Evolutionary conservation across 164 flowering plant species (phyloP), one percentile per base, ranked within the genome.

Genomic region (Annona cherimola): DNA sequence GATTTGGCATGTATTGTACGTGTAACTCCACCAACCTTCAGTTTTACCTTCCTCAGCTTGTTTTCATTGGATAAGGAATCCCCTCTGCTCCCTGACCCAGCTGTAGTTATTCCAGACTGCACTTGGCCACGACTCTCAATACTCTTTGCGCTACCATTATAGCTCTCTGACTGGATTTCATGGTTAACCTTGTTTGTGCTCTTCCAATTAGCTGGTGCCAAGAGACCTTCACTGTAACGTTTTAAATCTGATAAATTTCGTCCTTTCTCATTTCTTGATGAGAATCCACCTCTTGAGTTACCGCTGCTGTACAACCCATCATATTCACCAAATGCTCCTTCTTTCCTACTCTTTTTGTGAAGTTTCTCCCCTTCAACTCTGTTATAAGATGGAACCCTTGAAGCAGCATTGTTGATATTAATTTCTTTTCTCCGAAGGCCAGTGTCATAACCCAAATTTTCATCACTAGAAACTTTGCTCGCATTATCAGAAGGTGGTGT

Each of bases 11-110:
- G 89, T 66, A 93, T 84, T 19, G 93, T 90, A 42, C 80, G 88
- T 4, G 88, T 87, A 26, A 90, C 87, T 19, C 98, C 95, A 64
- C 91, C 91, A 71, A 95, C 89, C 83, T 86, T 95, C 59, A 93
- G 89, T 79, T 90, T 95, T n/a, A 95, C 88, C 66, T 86, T 93
- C 77, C 86, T 90, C 26, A 85, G 86, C 80, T 81, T 88, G 74
- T 66, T 84, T 68, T 90, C 89, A 79, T 63, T 50, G 46, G 73
- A 55, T 41, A 69, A 75, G 4, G 72, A 35, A 42, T 70, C 69
- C 62, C 18, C 64, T 26, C 72, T 63, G n/a, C 70, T 81, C 68
- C 79, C 86, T 20, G 46, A 64, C 43, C 77, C 85, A 81, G 82
- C 89, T 12, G 64, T 62, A 61, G 3, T 9, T 3, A 54, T 76